Evolutionary conservation across 2,329 filamentous ascomycete species (phyloP).

Genomic region (Pyricularia sp.): DNA sequence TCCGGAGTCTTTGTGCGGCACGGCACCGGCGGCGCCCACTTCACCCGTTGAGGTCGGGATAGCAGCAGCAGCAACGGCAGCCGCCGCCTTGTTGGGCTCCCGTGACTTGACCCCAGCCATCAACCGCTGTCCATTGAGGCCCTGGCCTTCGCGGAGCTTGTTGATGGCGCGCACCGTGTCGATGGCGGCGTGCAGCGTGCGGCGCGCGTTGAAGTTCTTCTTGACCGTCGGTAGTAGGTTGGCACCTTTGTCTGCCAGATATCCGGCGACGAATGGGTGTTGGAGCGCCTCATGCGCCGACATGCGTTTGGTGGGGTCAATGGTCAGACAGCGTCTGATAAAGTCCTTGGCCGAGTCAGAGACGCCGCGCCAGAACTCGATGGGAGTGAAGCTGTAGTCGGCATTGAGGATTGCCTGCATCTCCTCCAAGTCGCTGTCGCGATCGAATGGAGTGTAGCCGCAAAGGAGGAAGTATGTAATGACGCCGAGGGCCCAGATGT

Average conservation of each 20-base stretch:
- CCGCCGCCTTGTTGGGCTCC: slow-evolving; percentile 29
- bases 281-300: slow-evolving; percentile 73
- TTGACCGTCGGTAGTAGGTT: slow-evolving; percentile 61
- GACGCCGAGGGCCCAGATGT: slow-evolving; percentile 96
- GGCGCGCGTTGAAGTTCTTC: slow-evolving; percentile 65
- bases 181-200: slow-evolving; percentile 61
- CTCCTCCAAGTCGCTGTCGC: slow-evolving; percentile 94
- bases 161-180: slow-evolving; percentile 64
- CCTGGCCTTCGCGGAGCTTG: slow-evolving; percentile 54
- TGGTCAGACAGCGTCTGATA: slow-evolving; percentile 82
- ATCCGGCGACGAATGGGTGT: slow-evolving; percentile 54
- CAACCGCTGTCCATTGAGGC: slow-evolving; percentile 23
- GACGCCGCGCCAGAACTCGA: slow-evolving; percentile 95
- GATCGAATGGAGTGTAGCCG: slow-evolving; percentile 96
- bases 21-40: slow-evolving; percentile 10
- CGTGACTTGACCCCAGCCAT: slow-evolving; percentile 51
- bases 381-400: slow-evolving; percentile 89
- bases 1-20: slow-evolving; percentile 32
- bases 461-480: slow-evolving; percentile 98
- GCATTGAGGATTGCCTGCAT: slow-evolving; percentile 98
- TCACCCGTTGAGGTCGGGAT: background rate
- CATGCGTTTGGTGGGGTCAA: slow-evolving; percentile 80
- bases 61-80: background rate
- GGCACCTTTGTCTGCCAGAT: slow-evolving; percentile 40
- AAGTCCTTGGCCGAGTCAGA: slow-evolving; percentile 82